Conservation (phyloP, 345 rosid genomes). For the Leavenworthia alabamica region DNA sequence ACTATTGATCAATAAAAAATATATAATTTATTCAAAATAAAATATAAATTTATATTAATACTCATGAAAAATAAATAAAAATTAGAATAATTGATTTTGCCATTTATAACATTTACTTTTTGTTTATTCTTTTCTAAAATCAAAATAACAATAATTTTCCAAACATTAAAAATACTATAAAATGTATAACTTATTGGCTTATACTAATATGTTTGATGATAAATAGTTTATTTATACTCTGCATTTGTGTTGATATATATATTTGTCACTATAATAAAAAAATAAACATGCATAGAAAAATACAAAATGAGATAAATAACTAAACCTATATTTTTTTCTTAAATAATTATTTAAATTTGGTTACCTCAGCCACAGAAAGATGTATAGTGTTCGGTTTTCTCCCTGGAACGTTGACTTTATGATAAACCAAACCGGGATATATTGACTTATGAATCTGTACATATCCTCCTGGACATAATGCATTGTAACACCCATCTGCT, state of each 20-base stretch:
- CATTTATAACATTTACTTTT: not conserved
- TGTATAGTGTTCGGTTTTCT: slow-evolving; percentile 11
- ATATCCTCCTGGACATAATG: slow-evolving; percentile 22
- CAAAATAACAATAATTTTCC: not conserved
- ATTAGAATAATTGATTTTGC: not conserved
- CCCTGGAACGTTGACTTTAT: slow-evolving; percentile 4
- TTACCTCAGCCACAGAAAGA: slow-evolving; percentile 27
- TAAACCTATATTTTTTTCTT: not conserved
- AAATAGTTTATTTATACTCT: too few relatives aligned
- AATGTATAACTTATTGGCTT: not conserved
- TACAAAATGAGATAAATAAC: not conserved
- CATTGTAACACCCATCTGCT: slow-evolving; percentile 23
- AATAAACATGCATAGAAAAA: not conserved
- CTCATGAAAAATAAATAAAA: too few relatives aligned
- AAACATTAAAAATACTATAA: not conserved
- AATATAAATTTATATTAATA: too few relatives aligned
- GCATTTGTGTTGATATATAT: too few relatives aligned
- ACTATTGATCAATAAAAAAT: too few relatives aligned
- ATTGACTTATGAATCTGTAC: slow-evolving; percentile 21
- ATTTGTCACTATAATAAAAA: too few relatives aligned
- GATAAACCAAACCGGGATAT: slow-evolving; percentile 22
- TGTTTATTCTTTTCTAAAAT: not conserved
- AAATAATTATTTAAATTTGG: not conserved
- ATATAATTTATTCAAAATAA: too few relatives aligned
- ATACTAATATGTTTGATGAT: too few relatives aligned